Evolutionary conservation across 768 basidiomycete genomes (phyloP), one percentile per base, ranked within the genome.

Genomic region (Rhodotorula toruloides): DNA sequence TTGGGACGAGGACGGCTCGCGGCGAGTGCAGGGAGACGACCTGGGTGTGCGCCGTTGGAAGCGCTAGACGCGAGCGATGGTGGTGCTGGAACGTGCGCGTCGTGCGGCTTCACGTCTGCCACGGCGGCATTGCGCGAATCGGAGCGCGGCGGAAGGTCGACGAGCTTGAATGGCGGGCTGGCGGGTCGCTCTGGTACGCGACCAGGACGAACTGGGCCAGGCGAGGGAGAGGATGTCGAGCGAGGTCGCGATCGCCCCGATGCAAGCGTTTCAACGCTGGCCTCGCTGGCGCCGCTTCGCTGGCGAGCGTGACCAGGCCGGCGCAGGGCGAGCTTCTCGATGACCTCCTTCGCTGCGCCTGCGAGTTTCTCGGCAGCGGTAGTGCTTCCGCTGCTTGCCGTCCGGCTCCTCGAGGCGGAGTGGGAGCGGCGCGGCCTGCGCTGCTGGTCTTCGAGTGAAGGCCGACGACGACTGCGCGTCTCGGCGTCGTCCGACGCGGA

Each of bases 101-200:
- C n/a, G n/a, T n/a, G n/a, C n/a, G n/a, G n/a, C n/a, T n/a, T n/a
- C n/a, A n/a, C 27, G 50, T 34, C 37, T 32, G 19, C n/a, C 4
- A 27, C 31, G 11, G 53, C 5, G 19, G 58, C 62, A 54, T 39
- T 52, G 40, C 58, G 57, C 44, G 68, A 64, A 50, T 69, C 68
- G 34, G 55, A 61, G 19, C 68, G 58, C 0, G 68, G 63, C 0
- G 68, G 63, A 2, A 61, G 49, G 43, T 64, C 68, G 43, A 55
- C 34, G 46, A 64, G 58, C 48, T 50, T 57, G 54, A 47, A 21
- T 1, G 58, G 40, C 21, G 52, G 47, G 25, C 29, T 36, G 40
- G 49, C 29, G 54, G 59, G 19, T 31, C 12, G 1, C 22, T 29
- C 2, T 21, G 27, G 17, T 6, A 11, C 40, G 10, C 10, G 37